Percentiles rank a stretch among this genome's conserved stretches.
phyloP scores from a whole-genome alignment of 2,329 filamentous ascomycete genomes.

The Emericellopsis atlantica region DNA sequence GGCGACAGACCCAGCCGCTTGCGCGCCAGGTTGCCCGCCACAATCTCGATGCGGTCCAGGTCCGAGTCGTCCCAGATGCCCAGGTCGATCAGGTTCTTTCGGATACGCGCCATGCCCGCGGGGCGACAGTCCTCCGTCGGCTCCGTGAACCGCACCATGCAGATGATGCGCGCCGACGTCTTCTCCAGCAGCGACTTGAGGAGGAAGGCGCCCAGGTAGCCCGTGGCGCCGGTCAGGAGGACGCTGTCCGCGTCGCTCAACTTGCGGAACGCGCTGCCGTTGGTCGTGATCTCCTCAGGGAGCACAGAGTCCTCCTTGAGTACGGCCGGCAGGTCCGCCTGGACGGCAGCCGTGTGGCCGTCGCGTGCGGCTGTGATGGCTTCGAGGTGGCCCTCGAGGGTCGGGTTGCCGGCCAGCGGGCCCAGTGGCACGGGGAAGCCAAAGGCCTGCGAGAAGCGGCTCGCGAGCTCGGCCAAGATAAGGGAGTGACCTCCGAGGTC shows the following conservation, averaged over 20 bases:
- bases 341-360: conserved; percentile 60
- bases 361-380: conserved; percentile 60
- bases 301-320: conserved; percentile 54
- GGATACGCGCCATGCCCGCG: conserved; percentile 58
- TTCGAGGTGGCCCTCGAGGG: conserved; percentile 58
- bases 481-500: conserved; percentile 71
- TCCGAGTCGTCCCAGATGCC: conserved; percentile 68
- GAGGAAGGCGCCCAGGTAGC: conserved; percentile 65
- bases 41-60: conserved; percentile 64
- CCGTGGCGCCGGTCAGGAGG: conserved; percentile 62
- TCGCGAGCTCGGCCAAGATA: conserved; percentile 65
- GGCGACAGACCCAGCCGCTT: conserved; percentile 56
- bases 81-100: conserved; percentile 65
- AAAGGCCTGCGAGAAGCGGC: conserved; percentile 54
- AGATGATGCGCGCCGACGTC: conserved; percentile 58
- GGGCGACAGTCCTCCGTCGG: conserved; percentile 51
- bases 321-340: conserved; percentile 61
- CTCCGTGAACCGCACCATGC: conserved; percentile 61
- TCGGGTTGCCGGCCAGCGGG: conserved; percentile 58
- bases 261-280: conserved; percentile 37
- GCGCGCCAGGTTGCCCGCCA: conserved; percentile 60
- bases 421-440: conserved; percentile 62
- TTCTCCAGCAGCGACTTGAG: conserved; percentile 55
- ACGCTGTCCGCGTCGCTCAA: conserved; percentile 56
- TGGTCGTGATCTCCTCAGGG: conserved; percentile 54